These are phyloP conservation scores for Aspergillus bridgeri DNA, from an alignment of 495 filamentous ascomycete genomes.

Conservation along the genomic window DNA sequence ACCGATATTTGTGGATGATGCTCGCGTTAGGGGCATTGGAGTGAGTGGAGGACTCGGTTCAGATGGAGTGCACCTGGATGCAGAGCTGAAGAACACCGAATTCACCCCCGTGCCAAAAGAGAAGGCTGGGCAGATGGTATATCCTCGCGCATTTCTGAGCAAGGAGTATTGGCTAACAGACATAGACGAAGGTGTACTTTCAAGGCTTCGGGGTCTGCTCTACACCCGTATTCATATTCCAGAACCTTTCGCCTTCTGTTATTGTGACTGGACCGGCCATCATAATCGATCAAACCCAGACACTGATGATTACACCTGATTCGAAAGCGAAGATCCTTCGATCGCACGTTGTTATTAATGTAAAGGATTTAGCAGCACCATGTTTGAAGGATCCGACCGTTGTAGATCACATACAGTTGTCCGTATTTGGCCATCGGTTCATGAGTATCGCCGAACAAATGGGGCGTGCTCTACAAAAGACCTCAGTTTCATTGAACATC, in stretches of 20 bases:
- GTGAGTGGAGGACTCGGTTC: constrained; percentile 37
- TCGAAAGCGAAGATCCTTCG: constrained; percentile 51
- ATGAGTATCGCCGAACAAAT: constrained; percentile 99
- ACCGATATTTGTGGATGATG: constrained; percentile 49
- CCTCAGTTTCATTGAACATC: constrained; percentile 94
- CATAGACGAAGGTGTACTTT: constrained; percentile 45
- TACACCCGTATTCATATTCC: constrained; percentile 81
- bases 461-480: constrained; percentile 94
- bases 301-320: constrained; percentile 86
- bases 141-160: too few species aligned
- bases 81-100: constrained; percentile 28
- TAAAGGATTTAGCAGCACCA: too few species aligned
- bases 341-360: constrained; percentile 48
- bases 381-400: background rate
- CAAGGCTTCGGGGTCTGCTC: constrained; percentile 65
- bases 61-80: constrained; percentile 36
- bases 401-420: constrained; percentile 81
- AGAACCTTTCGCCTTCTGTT: constrained; percentile 69
- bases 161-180: too few species aligned
- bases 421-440: constrained; percentile 93
- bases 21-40: constrained; percentile 47
- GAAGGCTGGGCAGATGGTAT: constrained; percentile 5
- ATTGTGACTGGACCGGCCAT: constrained; percentile 82
- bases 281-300: constrained; percentile 92
- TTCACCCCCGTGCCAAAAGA: constrained; percentile 26